Base-by-base conservation (phyloP, 2,329 filamentous ascomycete genomes). In the Microcera coccophila region DNA sequence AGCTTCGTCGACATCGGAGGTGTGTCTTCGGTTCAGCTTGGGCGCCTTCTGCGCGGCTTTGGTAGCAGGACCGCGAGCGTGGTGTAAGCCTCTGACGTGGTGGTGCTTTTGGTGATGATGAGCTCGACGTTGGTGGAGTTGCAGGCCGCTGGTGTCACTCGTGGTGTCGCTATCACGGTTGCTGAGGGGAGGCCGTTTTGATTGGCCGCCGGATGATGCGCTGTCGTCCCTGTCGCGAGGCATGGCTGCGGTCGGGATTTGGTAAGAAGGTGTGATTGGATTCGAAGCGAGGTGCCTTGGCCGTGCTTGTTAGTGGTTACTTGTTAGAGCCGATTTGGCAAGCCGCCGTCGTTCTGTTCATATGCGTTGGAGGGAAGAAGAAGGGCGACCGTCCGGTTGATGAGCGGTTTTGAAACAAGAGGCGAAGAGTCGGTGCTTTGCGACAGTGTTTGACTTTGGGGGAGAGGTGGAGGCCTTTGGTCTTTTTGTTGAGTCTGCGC, bases 61-160 rank as follows among this genome's bases (percentile, higher is more conserved):
- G 36, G 72, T 70, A 12, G 74, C 77, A 16, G 75, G 69, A 12
- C 73, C 72, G 50, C 76, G 73, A 45, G 68, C 69, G 61, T 78
- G 74, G 42, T 76, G 55, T 36, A 76, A 72, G 34, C 67, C 67
- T 15, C 55, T 53, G 31, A 59, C 57, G 46, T 62, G 61, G 54
- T 65, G 64, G 41, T 63, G 65, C 37, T 62, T 59, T 52, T 64
- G 61, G 18, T 57, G 49, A 44, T 54, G 60, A 39, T 58, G 57
- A 38, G 60, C 62, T 35, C 53, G 58, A 33, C 57, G 58, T 37
- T 63, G 62, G 29, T 38, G 42, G 10, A 51, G 60, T 47, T 59
- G 58, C 37, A 48, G 47, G 47, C 50, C 49, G 44, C 51, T 51
- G 36, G 41, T 38, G 26, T 60, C 22, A 36, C 21, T 54, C 47